Evolutionary conservation across 148 eudicot genomes (phyloP).

Genomic region (Rhododendron mucronatum): DNA sequence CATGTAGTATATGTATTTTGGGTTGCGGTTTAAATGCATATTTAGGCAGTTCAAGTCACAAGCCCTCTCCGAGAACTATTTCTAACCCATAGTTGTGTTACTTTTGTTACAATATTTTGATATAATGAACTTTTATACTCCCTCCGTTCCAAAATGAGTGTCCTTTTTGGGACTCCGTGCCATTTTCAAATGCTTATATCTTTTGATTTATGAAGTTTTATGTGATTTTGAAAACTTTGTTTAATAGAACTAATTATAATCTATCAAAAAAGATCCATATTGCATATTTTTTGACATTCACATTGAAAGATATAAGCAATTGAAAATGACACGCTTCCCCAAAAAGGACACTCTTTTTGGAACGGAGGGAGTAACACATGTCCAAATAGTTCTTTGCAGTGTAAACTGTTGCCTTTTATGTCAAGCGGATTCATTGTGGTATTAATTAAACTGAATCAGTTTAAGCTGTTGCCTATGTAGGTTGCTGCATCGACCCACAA

Average conservation of each 20-base stretch:
- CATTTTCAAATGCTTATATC: too few species aligned
- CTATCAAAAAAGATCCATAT: too few species aligned
- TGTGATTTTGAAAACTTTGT: too few species aligned
- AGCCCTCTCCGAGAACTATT: background rate
- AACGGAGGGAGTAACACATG: too few species aligned
- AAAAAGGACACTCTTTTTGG: too few species aligned
- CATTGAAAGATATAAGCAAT: too few species aligned
- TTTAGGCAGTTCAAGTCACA: background rate
- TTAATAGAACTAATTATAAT: too few species aligned
- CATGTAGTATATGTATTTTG: background rate
- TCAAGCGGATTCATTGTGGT: background rate
- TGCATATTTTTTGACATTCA: too few species aligned
- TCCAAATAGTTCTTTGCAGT: background rate
- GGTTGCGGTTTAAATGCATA: background rate
- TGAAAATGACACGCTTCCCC: too few species aligned
- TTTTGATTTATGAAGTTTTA: too few species aligned
- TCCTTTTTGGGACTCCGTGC: too few species aligned
- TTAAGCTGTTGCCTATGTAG: constrained; percentile 19
- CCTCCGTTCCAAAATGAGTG: too few species aligned
- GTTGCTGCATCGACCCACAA: constrained; percentile 89
- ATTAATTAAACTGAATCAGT: background rate
- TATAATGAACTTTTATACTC: background rate
- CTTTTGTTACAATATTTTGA: background rate
- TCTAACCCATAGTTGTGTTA: background rate
- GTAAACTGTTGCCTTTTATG: background rate